Evolutionary conservation across 495 filamentous ascomycete species (phyloP).

Genomic region (Penicillium longicatenatum): DNA sequence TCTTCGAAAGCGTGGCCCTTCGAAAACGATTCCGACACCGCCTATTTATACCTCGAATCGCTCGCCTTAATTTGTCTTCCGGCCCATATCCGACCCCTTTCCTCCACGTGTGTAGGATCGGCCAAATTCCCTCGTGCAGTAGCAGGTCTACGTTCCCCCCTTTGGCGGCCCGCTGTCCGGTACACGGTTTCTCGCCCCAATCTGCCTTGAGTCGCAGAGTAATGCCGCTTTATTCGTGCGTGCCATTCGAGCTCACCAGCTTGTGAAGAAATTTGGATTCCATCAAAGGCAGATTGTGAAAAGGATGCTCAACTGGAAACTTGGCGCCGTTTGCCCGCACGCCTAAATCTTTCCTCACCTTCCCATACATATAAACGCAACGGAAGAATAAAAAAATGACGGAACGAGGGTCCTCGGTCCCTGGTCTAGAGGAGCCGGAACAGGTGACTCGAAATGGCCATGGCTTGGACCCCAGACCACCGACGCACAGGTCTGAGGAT

Average conservation of each 20-base stretch:
- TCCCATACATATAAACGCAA: slow-evolving; percentile 10
- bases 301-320: slow-evolving; percentile 28
- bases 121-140: slow-evolving; percentile 37
- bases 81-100: not conserved
- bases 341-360: slow-evolving; percentile 9
- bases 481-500: slow-evolving; percentile 27
- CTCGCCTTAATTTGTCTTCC: slow-evolving; percentile 18
- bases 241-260: slow-evolving; percentile 32
- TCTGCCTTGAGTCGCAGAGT: slow-evolving; percentile 28
- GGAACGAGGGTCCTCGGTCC: slow-evolving; percentile 35
- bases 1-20: slow-evolving; percentile 1
- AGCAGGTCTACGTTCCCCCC: slow-evolving; percentile 34
- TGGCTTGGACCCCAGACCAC: slow-evolving; percentile 26
- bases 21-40: slow-evolving; percentile 13
- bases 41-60: slow-evolving; percentile 27
- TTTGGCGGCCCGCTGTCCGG: slow-evolving; percentile 35
- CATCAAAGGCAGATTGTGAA: slow-evolving; percentile 9
- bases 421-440: slow-evolving; percentile 35
- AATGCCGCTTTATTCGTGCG: slow-evolving; percentile 42
- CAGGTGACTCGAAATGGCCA: slow-evolving; percentile 32
- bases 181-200: slow-evolving; percentile 31
- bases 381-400: slow-evolving; percentile 38
- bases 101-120: slow-evolving; percentile 27
- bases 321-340: slow-evolving; percentile 24
- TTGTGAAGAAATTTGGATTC: slow-evolving; percentile 27